These are phyloP conservation scores for Phialemonium atrogriseum DNA, from an alignment of 2,329 filamentous ascomycete genomes.

Conservation along the genomic window DNA sequence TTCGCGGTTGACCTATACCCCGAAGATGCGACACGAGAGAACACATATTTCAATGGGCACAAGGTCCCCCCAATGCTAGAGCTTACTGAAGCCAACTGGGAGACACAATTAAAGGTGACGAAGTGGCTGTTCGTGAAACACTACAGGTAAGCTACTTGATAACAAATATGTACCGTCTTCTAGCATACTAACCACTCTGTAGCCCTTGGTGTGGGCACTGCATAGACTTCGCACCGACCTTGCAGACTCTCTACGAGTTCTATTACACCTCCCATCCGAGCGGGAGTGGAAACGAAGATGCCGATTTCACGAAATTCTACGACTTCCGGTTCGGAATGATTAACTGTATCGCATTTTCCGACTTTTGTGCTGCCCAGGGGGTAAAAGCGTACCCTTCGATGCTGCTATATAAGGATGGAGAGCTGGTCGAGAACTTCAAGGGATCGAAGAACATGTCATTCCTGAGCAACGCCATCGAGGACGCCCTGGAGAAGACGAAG, in stretches of 20 bases:
- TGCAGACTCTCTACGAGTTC: constrained; percentile 90
- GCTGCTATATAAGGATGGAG: constrained; percentile 70
- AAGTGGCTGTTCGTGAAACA: constrained; percentile 54
- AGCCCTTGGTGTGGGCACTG: constrained; percentile 66
- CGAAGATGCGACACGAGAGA: constrained; percentile 27
- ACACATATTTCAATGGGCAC: constrained; percentile 58
- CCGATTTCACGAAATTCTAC: constrained; percentile 70
- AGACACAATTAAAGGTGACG: constrained; percentile 43
- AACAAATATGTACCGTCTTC: neutral
- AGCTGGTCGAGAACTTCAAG: constrained; percentile 51
- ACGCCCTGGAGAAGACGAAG: constrained; percentile 64
- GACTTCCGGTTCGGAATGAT: constrained; percentile 80
- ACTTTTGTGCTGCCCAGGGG: constrained; percentile 62
- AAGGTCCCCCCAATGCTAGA: constrained; percentile 57
- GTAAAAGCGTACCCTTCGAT: constrained; percentile 70
- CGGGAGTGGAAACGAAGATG: constrained; percentile 42
- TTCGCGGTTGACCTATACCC: constrained; percentile 23
- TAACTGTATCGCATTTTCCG: constrained; percentile 77
- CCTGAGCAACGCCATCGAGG: constrained; percentile 66
- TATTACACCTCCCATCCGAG: constrained; percentile 80
- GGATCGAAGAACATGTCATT: constrained; percentile 60
- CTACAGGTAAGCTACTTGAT: constrained; percentile 47
- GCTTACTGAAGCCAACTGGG: constrained; percentile 48
- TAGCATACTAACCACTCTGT: constrained; percentile 14
- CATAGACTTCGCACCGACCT: constrained; percentile 69